A percentile compares a stretch with the other conserved stretches of the same genome.
Evolutionary conservation across 805 yeast genomes (phyloP).

Genomic region (Candida sonorensis): DNA sequence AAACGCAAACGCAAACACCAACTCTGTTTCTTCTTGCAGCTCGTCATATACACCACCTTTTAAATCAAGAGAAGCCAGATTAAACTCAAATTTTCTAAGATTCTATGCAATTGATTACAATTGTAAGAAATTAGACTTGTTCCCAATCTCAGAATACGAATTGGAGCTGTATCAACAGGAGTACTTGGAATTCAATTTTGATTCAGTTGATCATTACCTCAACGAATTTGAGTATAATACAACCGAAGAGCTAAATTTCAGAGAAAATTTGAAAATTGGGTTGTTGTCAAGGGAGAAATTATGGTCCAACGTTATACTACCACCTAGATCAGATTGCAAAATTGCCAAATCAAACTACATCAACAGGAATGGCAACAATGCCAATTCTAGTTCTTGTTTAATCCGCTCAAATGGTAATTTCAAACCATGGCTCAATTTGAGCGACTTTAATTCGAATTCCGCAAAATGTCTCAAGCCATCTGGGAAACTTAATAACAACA

Average conservation of each 20-base stretch:
- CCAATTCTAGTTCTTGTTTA: too few relatives aligned
- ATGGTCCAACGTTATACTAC: constrained; percentile 47
- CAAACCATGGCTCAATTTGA: constrained; percentile 23
- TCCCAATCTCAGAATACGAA: constrained; percentile 28
- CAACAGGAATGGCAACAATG: too few relatives aligned
- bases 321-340: too few relatives aligned
- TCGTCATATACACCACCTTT: background rate
- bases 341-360: too few relatives aligned
- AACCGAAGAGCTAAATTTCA: constrained; percentile 6
- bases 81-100: constrained; percentile 42
- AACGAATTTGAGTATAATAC: constrained; percentile 12
- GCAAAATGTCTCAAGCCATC: constrained; percentile 20
- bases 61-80: constrained; percentile 38
- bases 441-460: constrained; percentile 11
- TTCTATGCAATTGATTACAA: constrained; percentile 43
- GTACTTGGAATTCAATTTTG: constrained; percentile 18
- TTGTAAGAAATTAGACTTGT: constrained; percentile 29
- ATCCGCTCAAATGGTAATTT: constrained; percentile 31
- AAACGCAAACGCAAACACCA: background rate
- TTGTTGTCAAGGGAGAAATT: constrained; percentile 40
- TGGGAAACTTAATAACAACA: constrained; percentile 19
- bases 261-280: constrained; percentile 28
- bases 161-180: constrained; percentile 26
- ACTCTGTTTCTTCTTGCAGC: too few relatives aligned
- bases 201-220: constrained; percentile 21